Conservation (phyloP, 164 flowering plant genomes). For the Stephania yunnanensis region DNA sequence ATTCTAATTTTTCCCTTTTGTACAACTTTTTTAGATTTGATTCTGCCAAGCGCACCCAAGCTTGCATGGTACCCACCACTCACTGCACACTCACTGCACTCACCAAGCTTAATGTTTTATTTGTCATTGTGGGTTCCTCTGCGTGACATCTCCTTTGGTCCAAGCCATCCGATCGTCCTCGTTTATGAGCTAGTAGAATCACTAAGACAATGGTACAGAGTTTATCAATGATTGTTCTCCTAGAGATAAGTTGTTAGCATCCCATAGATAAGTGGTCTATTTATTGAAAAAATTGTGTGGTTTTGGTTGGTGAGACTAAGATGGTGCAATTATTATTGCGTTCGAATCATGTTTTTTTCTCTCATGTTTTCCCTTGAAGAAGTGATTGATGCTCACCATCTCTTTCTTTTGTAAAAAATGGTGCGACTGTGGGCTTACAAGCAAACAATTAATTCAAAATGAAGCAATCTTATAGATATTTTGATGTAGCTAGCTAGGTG, state of each 20-base stretch:
- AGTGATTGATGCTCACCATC: background rate
- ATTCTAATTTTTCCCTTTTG: background rate
- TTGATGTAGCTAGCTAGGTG: background rate
- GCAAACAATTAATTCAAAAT: background rate
- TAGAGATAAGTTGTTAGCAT: background rate
- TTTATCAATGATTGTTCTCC: background rate
- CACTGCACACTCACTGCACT: background rate
- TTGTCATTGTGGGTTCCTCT: background rate
- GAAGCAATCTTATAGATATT: background rate
- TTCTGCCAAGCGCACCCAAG: background rate
- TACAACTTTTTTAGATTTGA: background rate
- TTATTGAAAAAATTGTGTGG: background rate
- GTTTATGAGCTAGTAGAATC: background rate
- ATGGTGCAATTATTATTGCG: background rate
- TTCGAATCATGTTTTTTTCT: background rate
- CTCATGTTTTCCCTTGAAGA: background rate
- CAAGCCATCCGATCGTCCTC: background rate
- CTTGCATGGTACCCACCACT: background rate
- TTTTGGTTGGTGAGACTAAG: constrained; percentile 10
- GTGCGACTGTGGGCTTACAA: background rate
- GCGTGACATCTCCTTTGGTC: background rate
- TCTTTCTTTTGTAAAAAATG: background rate
- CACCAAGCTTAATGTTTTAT: background rate
- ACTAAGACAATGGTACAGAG: background rate
- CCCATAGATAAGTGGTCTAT: background rate